Evolutionary conservation across 768 basidiomycete genomes (phyloP).

Genomic region (Termitomyces sp.): DNA sequence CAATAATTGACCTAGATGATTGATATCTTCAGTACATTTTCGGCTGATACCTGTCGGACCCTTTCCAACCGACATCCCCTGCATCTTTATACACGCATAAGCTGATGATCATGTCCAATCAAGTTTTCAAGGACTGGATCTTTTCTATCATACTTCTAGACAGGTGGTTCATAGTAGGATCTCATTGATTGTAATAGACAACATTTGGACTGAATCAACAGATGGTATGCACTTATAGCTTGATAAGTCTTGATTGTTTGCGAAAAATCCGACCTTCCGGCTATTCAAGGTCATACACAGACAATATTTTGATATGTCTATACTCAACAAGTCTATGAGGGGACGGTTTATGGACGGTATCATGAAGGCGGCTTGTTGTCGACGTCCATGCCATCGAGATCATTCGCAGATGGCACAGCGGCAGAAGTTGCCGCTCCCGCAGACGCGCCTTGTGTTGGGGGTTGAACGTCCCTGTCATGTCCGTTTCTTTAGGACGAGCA

Average conservation of each 20-base stretch:
- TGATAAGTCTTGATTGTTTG: not conserved
- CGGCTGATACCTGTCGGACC: too few species aligned
- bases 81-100: not conserved
- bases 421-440: constrained; percentile 70
- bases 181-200: not conserved
- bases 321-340: not conserved
- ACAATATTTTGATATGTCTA: not conserved
- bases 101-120: not conserved
- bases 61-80: not conserved
- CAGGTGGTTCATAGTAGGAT: not conserved
- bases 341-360: not conserved
- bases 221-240: not conserved
- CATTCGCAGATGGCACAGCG: constrained; percentile 70
- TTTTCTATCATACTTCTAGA: not conserved
- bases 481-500: not conserved
- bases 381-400: constrained; percentile 44
- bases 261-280: not conserved
- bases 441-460: constrained; percentile 39
- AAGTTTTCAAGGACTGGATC: not conserved
- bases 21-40: constrained; percentile 1
- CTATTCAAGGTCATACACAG: not conserved
- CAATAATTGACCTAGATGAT: constrained; percentile 47
- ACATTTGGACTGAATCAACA: not conserved
- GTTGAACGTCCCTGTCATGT: constrained; percentile 57
- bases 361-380: constrained; percentile 25